Evolutionary conservation across 2,329 filamentous ascomycete species (phyloP), one percentile per base, ranked within the genome.

Genomic region (Fusarium hostae): DNA sequence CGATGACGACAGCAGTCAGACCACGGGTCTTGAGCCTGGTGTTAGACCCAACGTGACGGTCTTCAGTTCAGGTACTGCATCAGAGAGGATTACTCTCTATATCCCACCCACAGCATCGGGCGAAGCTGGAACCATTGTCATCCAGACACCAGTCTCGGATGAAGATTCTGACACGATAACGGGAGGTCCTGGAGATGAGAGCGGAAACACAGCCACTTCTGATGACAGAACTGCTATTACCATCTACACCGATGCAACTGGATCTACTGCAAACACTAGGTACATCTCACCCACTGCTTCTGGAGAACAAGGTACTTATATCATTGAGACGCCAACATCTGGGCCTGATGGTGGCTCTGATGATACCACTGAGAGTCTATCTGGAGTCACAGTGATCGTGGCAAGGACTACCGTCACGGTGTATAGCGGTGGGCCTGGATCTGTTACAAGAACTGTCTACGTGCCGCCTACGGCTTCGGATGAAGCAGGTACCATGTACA

Each of bases 71-170:
- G 62, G 62, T 0, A 16, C 52, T 6, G 61, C 35, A 2, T 60
- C 61, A n/a, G 37, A 39, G 0, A 39, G 39, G 2, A 16, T 11
- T 0, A 69, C 66, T 3, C 6, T 58, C 1, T 69, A 69, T 0
- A 39, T 63, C 5, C 64, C 58, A 5, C 56, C 64, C 0, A 44
- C 52, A 6, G 51, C 32, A 3, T 48, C 55, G 1, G 66, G 51
- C 0, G 40, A 70, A 2, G 30, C 66, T 7, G 67, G 60, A 1
- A 70, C 66, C 2, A 20, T 69, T 3, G 5, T 59, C 6, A 65
- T 69, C 8, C 40, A 48, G 10, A 62, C 58, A 1, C 58, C 48
- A 18, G 11, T 41, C 22, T 43, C 35, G 0, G 58, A n/a, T 2
- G 12, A 4, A 11, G 47, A 18, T 9, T 20, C 39, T 22, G 24